These are phyloP conservation scores for Plectosphaerella cucumerina DNA, from an alignment of 2,329 filamentous ascomycete genomes.

Conservation along the genomic window DNA sequence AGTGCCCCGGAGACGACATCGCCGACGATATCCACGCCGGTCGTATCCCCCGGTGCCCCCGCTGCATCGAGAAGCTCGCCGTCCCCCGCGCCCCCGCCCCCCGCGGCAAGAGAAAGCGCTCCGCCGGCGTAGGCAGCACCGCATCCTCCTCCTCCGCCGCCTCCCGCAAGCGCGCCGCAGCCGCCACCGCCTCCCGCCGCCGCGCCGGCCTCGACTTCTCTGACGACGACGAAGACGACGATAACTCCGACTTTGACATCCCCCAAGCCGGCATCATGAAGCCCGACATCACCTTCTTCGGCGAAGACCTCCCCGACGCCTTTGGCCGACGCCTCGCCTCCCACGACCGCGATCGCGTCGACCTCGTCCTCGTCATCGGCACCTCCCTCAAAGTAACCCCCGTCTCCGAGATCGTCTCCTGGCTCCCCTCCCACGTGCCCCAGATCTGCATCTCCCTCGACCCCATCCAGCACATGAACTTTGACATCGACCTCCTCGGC, in stretches of 20 bases:
- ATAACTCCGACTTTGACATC: conserved; percentile 43
- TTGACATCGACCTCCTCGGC: conserved; percentile 93
- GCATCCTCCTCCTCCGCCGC: conserved; percentile 7
- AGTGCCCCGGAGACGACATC: conserved; percentile 71
- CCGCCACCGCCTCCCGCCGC: conserved; percentile 17
- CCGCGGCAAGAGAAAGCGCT: conserved; percentile 33
- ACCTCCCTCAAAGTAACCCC: conserved; percentile 95
- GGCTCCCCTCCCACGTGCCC: conserved; percentile 72
- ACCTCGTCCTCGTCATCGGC: conserved; percentile 92
- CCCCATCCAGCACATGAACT: conserved; percentile 84
- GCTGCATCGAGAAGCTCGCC: conserved; percentile 57
- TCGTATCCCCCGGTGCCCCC: conserved; percentile 71
- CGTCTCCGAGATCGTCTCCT: conserved; percentile 85
- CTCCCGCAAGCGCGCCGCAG: conserved; percentile 30
- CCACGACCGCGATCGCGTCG: conserved; percentile 73
- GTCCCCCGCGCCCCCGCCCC: conserved; percentile 16
- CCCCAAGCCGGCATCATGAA: conserved; percentile 80
- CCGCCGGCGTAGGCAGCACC: conserved; percentile 29
- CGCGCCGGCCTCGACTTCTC: background rate
- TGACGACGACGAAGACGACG: conserved; percentile 23
- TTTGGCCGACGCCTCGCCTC: conserved; percentile 80
- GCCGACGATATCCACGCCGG: conserved; percentile 75
- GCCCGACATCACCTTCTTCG: conserved; percentile 98
- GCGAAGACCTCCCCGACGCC: conserved; percentile 78
- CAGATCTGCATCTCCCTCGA: conserved; percentile 88